phyloP scores from a whole-genome alignment of 495 filamentous ascomycete species.

The Choiromyces venosus region DNA sequence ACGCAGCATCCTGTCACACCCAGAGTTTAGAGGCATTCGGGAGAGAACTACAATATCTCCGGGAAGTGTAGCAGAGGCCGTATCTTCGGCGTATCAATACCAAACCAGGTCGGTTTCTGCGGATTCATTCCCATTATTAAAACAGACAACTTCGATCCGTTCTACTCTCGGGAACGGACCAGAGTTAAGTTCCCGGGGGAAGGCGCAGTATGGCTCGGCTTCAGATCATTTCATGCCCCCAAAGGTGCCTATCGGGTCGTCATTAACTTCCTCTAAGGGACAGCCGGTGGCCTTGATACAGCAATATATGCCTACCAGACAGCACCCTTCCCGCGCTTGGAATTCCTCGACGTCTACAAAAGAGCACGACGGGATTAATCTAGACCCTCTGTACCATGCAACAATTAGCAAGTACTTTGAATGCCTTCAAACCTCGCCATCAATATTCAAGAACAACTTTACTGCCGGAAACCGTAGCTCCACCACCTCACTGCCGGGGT shows the following conservation, averaged over 20 bases:
- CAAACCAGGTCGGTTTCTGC: not conserved
- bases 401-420: conserved; percentile 19
- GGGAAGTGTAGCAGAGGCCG: not conserved
- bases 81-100: not conserved
- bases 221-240: not conserved
- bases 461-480: not conserved
- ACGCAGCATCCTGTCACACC: not conserved
- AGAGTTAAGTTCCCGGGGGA: not conserved
- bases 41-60: not conserved
- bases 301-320: not conserved
- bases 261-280: not conserved
- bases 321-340: not conserved
- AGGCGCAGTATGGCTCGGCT: not conserved
- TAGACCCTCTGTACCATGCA: conserved; percentile 16
- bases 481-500: not conserved
- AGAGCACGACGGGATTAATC: not conserved
- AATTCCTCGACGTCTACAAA: not conserved
- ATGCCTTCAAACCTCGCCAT: conserved; percentile 23
- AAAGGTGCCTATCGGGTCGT: not conserved
- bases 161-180: not conserved
- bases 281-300: not conserved
- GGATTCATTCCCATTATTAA: not conserved
- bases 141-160: not conserved
- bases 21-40: not conserved
- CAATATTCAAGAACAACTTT: conserved; percentile 27